Evolutionary conservation across 2,329 filamentous ascomycete species (phyloP).

Genomic region (Penicillium hordei): DNA sequence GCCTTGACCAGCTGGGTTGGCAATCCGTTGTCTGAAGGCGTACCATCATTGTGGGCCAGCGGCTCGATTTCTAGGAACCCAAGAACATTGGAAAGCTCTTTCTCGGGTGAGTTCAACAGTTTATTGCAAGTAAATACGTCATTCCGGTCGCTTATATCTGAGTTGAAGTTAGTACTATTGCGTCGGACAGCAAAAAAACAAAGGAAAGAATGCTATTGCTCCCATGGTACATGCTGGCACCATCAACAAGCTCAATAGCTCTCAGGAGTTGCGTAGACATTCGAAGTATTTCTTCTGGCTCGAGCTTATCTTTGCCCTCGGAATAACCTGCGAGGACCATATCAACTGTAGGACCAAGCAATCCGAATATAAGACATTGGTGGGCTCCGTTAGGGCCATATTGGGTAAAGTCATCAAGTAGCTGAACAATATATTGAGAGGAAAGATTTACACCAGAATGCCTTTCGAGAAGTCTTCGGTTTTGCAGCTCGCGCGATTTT

Average conservation of each 20-base stretch:
- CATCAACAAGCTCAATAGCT: conserved; percentile 29
- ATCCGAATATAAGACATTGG: conserved; percentile 35
- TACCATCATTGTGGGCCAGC: conserved; percentile 21
- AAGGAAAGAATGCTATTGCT: conserved; percentile 20
- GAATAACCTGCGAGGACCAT: conserved; percentile 24
- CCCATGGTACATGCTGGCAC: conserved; percentile 30
- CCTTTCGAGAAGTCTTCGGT: conserved; percentile 12
- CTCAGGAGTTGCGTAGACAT: conserved; percentile 31
- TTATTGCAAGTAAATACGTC: conserved; percentile 12
- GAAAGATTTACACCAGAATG: conserved; percentile 11
- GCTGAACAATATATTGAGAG: conserved; percentile 25
- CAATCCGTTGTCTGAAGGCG: conserved; percentile 21
- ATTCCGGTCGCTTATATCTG: no score
- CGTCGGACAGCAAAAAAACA: background rate
- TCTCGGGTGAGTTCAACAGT: conserved; percentile 12
- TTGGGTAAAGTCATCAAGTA: conserved; percentile 33
- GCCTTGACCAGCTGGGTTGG: conserved; percentile 25
- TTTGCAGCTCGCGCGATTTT: conserved; percentile 20
- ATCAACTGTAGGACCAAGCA: conserved; percentile 33
- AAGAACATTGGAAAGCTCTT: conserved; percentile 18
- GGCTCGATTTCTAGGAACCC: conserved; percentile 18
- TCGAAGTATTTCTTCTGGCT: conserved; percentile 24
- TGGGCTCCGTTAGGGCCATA: conserved; percentile 37
- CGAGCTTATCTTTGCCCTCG: conserved; percentile 19
- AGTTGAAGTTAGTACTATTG: conserved; percentile 6